Base-by-base conservation (phyloP, 257 asterid genomes). In the Linderniella brevidens region DNA sequence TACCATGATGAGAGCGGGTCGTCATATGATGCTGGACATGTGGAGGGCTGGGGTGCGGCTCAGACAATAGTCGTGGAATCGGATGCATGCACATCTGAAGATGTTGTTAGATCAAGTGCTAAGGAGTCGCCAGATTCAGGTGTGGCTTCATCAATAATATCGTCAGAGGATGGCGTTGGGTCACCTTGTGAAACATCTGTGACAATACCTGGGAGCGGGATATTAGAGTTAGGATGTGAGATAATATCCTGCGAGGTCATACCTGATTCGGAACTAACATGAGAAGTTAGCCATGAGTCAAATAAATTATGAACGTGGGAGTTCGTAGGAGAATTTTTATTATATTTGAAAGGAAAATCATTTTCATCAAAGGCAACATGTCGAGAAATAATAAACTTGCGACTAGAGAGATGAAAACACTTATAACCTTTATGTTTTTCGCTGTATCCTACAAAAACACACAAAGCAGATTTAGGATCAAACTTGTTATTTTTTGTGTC, bases 391-490 rank as follows among this genome's bases (percentile, higher is more conserved):
- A 32, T 36, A 37, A 13, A 35, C 8, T 0, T 51, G 37, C 19
- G 37, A 45, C 46, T 51, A 19, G 46, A 10, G 9, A 35, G 56
- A 51, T 51, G 29, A 16, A 3, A 51, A 37, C 56, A 51, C n/a
- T 37, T 15, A 51, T 51, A 51, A 1, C 14, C 56, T 38, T 53
- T 41, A 41, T 40, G 14, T 13, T 43, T 10, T 7, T 44, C 52
- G 14, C 45, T 44, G 8, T 55, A 55, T 5, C 59, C 59, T 43
- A 55, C 13, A 16, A 55, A 55, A 14, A 55, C 4, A 11, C 52
- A n/a, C n/a, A n/a, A n/a, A n/a, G n/a, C 0, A 5, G 32, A 15
- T 50, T 50, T 50, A 0, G 42, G 45, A 17, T 50, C 35, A 35
- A 54, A 15, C 17, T 46, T 55, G 10, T 46, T 36, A 5, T n/a